Conservation (phyloP, 108 stramenopile genomes). For the Nitzschia inconspicua region DNA sequence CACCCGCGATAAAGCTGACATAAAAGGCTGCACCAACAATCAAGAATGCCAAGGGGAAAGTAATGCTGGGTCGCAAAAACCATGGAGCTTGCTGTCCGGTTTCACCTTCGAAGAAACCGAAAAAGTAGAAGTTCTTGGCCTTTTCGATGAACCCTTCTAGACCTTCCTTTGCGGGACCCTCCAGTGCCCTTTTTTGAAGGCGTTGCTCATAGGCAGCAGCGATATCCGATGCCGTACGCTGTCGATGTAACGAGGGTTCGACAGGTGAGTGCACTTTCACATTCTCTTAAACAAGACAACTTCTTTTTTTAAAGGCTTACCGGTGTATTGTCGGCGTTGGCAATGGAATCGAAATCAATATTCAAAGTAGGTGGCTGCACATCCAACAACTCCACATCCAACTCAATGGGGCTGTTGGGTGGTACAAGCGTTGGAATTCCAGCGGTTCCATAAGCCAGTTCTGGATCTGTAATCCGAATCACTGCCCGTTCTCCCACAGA, state of each 20-base stretch:
- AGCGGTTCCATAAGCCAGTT: conserved; percentile 58
- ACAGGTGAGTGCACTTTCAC: too few species aligned
- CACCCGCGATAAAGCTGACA: conserved; percentile 59
- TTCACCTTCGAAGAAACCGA: conserved; percentile 92
- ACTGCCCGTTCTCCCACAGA: conserved; percentile 64
- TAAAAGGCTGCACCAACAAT: conserved; percentile 88
- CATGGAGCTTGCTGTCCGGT: conserved; percentile 91
- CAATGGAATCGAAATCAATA: conserved; percentile 36
- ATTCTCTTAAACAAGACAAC: too few species aligned
- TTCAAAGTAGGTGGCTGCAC: conserved; percentile 36
- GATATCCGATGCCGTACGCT: conserved; percentile 74
- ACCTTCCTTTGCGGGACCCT: conserved; percentile 65
- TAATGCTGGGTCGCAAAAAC: conserved; percentile 89
- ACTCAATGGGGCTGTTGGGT: too few species aligned
- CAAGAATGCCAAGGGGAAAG: conserved; percentile 88
- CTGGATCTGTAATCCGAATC: conserved; percentile 60
- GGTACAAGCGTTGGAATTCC: conserved; percentile 66
- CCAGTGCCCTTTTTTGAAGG: conserved; percentile 44
- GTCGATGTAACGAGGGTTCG: too few species aligned
- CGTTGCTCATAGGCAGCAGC: conserved; percentile 67
- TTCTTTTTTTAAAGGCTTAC: too few species aligned
- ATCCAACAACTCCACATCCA: conserved; percentile 60
- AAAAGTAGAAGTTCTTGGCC: conserved; percentile 85
- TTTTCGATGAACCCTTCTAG: conserved; percentile 66
- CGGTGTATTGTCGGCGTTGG: conserved; percentile 2